phyloP scores from a whole-genome alignment of 495 filamentous ascomycete genomes.

The Mycothermus thermophilus region DNA sequence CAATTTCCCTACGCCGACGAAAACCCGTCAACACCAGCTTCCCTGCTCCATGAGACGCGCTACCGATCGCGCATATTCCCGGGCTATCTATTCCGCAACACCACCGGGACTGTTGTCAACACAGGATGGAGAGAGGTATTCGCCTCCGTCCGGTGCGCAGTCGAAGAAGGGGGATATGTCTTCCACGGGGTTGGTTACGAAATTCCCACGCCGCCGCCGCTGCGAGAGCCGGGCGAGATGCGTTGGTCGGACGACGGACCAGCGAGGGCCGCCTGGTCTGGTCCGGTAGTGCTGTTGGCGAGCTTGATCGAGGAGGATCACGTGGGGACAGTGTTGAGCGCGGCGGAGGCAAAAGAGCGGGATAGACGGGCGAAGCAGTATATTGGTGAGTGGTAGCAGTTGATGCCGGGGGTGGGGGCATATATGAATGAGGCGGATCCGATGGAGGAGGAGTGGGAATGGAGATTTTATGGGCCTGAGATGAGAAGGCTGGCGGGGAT shows the following conservation, averaged over 20 bases:
- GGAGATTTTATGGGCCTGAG: constrained; percentile 41
- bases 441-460: constrained; percentile 42
- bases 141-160: constrained; percentile 32
- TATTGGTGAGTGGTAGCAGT: constrained; percentile 20
- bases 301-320: constrained; percentile 27
- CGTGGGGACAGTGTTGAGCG: constrained; percentile 8
- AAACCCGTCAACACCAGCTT: too few relatives aligned
- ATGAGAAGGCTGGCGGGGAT: constrained; percentile 32
- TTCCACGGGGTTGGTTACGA: constrained; percentile 33
- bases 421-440: constrained; percentile 42
- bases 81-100: constrained; percentile 29
- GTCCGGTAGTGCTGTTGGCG: constrained; percentile 37
- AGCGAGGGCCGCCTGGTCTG: too few relatives aligned
- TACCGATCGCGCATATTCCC: constrained; percentile 42
- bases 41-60: constrained; percentile 20
- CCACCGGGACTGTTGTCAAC: too few relatives aligned
- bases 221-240: constrained; percentile 37
- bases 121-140: constrained; percentile 36
- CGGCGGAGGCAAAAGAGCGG: constrained; percentile 13
- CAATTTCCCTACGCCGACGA: too few relatives aligned
- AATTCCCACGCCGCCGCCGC: constrained; percentile 27
- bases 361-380: constrained; percentile 14
- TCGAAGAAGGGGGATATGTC: constrained; percentile 28
- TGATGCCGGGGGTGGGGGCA: constrained; percentile 24
- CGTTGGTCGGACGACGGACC: constrained; percentile 41